Evolutionary conservation across 805 yeast species (phyloP).

Genomic region (Teunomyces cretensis): DNA sequence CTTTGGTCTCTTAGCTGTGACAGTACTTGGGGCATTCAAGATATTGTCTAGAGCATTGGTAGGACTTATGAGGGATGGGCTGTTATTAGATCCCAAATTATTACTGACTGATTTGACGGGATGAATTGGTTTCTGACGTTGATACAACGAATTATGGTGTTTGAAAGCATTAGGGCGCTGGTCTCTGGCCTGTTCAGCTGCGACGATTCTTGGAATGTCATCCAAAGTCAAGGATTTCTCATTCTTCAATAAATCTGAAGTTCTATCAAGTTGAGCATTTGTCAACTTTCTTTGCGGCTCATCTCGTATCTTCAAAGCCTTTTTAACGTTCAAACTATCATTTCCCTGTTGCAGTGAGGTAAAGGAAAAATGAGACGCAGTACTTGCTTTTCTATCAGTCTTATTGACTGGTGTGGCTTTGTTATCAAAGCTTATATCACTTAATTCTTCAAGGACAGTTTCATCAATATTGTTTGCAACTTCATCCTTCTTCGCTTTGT

Average conservation of each 20-base stretch:
- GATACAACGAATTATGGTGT: slow-evolving; percentile 58
- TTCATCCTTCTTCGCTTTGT: slow-evolving; percentile 30
- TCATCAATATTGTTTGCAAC: slow-evolving; percentile 15
- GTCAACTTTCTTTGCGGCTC: slow-evolving; percentile 37
- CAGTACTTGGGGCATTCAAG: slow-evolving; percentile 7
- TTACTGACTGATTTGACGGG: slow-evolving; percentile 20
- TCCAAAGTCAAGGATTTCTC: slow-evolving; percentile 88
- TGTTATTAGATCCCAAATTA: slow-evolving; percentile 6
- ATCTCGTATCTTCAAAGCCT: slow-evolving; percentile 31
- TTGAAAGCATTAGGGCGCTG: slow-evolving; percentile 90
- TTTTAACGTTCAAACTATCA: slow-evolving; percentile 26
- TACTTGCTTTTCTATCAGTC: slow-evolving; percentile 17
- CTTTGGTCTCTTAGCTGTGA: slow-evolving; percentile 25
- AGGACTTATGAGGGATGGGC: slow-evolving; percentile 8
- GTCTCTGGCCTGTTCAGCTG: slow-evolving; percentile 94
- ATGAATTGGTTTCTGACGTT: slow-evolving; percentile 30
- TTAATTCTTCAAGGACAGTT: slow-evolving; percentile 13
- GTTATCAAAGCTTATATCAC: slow-evolving; percentile 9
- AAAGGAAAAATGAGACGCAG: slow-evolving; percentile 30
- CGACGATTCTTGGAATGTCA: slow-evolving; percentile 95
- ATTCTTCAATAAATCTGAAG: slow-evolving; percentile 69
- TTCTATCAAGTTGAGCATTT: slow-evolving; percentile 50
- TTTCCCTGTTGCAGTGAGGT: slow-evolving; percentile 23
- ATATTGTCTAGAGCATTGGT: slow-evolving; percentile 11
- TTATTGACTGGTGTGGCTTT: background rate